Conservation (phyloP, 75 land plant genomes). For the Gnetum montanum region DNA sequence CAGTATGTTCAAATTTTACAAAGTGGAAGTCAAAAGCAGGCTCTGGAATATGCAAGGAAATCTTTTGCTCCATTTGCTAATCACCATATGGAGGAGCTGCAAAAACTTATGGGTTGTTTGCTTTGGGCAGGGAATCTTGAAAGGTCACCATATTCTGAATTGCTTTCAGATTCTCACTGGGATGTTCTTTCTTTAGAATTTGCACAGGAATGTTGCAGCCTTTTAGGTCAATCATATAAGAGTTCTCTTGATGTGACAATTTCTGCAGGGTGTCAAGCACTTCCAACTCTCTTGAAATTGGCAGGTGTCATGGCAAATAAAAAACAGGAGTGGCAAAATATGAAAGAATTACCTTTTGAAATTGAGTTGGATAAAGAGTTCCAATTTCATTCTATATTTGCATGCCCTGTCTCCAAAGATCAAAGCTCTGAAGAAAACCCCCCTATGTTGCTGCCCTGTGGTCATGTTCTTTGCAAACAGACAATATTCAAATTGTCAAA, state of each 20-base stretch:
- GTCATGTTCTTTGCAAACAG: constrained; percentile 88
- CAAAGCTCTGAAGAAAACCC: constrained; percentile 76
- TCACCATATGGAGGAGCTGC: constrained; percentile 50
- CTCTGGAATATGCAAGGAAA: constrained; percentile 61
- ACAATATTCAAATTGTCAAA: constrained; percentile 74
- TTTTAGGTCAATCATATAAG: constrained; percentile 68
- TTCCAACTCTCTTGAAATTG: constrained; percentile 75
- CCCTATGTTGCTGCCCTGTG: constrained; percentile 86
- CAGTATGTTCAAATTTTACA: constrained; percentile 77
- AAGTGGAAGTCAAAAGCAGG: constrained; percentile 33
- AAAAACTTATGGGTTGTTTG: constrained; percentile 71
- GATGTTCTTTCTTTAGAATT: constrained; percentile 66
- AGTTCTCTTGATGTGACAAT: constrained; percentile 75
- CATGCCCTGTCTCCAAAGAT: constrained; percentile 77
- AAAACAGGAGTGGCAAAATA: constrained; percentile 76
- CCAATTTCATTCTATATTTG: constrained; percentile 88
- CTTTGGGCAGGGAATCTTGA: constrained; percentile 55
- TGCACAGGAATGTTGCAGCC: constrained; percentile 59
- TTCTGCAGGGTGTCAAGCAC: constrained; percentile 65
- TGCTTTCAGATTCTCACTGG: constrained; percentile 56
- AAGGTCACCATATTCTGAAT: constrained; percentile 71
- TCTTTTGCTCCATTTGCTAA: constrained; percentile 57
- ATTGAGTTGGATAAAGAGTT: constrained; percentile 66
- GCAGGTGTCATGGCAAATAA: constrained; percentile 61
- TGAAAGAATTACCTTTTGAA: constrained; percentile 81